phyloP scores from a whole-genome alignment of 805 yeast species.

The Ogataea polymorpha region DNA sequence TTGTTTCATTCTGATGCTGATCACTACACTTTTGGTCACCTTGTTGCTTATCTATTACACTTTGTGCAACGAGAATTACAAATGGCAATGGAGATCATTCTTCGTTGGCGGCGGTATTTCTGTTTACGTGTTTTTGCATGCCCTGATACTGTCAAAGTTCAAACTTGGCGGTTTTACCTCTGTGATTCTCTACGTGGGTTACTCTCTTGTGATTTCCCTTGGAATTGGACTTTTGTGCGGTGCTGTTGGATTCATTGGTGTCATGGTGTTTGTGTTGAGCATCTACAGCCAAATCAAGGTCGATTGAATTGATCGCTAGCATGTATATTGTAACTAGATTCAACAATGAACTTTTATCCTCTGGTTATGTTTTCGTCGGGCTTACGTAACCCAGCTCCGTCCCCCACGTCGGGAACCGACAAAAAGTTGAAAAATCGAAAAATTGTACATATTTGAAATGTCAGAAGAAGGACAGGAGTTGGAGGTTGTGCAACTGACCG shows the following conservation, averaged over 20 bases:
- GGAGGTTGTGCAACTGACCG: conserved; percentile 23
- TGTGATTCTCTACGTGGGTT: conserved; percentile 76
- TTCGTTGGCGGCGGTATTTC: conserved; percentile 89
- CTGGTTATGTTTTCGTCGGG: neutral
- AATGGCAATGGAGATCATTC: conserved; percentile 96
- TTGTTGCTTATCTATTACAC: conserved; percentile 78
- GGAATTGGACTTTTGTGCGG: conserved; percentile 83
- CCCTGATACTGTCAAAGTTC: conserved; percentile 69
- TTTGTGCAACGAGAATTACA: conserved; percentile 85
- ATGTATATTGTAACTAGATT: conserved; percentile 1
- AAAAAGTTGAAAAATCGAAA: conserved; percentile 4
- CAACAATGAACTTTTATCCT: neutral
- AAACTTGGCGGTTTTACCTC: conserved; percentile 73
- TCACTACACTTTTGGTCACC: conserved; percentile 79
- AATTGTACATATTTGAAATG: conserved; percentile 9
- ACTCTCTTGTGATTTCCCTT: conserved; percentile 67
- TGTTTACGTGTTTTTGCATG: conserved; percentile 77
- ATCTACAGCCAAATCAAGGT: conserved; percentile 86
- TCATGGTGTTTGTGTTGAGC: conserved; percentile 68
- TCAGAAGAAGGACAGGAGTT: conserved; percentile 11
- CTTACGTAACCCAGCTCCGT: conserved; percentile 3
- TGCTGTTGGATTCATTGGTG: conserved; percentile 76
- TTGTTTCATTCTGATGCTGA: conserved; percentile 77
- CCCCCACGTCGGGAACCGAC: conserved; percentile 3
- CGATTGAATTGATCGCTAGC: conserved; percentile 42